Evolutionary conservation across 2,329 filamentous ascomycete species (phyloP), one percentile per base, ranked within the genome.

Genomic region (Curvularia sp.): DNA sequence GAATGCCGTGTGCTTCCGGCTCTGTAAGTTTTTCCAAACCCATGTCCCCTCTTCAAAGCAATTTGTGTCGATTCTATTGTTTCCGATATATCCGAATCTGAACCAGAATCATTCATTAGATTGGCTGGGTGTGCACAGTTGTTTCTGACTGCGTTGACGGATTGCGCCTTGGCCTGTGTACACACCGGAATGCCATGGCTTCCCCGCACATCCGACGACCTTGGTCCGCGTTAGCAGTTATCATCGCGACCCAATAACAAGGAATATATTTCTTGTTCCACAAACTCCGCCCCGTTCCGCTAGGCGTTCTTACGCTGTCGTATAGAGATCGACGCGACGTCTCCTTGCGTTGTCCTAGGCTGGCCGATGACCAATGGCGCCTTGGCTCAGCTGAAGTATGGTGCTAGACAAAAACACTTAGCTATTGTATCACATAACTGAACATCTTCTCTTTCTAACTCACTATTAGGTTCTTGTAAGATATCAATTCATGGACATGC

Each of bases 311-410:
- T 54, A 54, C 46, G 46, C 5, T 15, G 30, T 3, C n/a, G 26
- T 54, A 26, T 30, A n/a, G 31, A 33, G 47, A 62, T 62, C 60
- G 58, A 31, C 33, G 15, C 22, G 24, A 44, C 53, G 48, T 58
- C 48, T 42, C 47, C 62, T 55, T 44, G 48, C 48, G 57, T 49
- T 41, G 49, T 28, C 22, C 22, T 13, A 48, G 53, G 55, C 62
- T 65, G 24, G 58, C 58, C 54, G 47, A 64, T 67, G 62, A 59
- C 62, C 9, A 62, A 57, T 49, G 41, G 38, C 60, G 57, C 54
- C 62, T 64, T 67, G 62, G 47, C 57, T 18, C 24, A 46, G 53
- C 53, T 35, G 10, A 18, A 15, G 2, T 15, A 5, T 6, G 3
- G 12, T 35, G 33, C 13, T 35, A 35, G 12, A 35, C 4, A 12